Evolutionary conservation across 306 rosid species (phyloP), one percentile per base, ranked within the genome.

Genomic region (Castanea mollissima): DNA sequence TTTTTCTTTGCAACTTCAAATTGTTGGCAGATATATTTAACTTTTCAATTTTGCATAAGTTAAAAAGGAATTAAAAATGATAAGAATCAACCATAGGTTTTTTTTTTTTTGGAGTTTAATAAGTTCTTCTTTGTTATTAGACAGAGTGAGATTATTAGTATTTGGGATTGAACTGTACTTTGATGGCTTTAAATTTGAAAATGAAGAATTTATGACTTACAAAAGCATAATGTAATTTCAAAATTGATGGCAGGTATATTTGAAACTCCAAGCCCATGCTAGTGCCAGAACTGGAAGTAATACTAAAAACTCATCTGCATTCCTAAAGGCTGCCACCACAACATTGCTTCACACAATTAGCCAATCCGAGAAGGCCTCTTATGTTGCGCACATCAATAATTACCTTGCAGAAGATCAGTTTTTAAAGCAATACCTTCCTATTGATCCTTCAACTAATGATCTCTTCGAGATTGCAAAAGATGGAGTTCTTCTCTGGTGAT

Each of bases 271-370:
- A 82, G 88, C 90, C 74, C 92, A 87, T 78, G 97, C 90, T 46
- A 92, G 74, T 83, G 88, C 91, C 16, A 91, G 92, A 85, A 83
- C 87, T 14, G 99, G 90, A 69, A 89, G 89, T 82, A 88, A 86
- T 78, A 88, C 92, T 14, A 93, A 90, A 87, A 88, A 88, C 82
- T 93, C 98, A 1, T 91, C 97, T 1, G 98, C 98, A 58, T 95
- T 95, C 76, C 96, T 95, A 65, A 95, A 95, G 85, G 92, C 95
- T 35, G 97, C 97, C 23, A 95, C 99, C 80, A 95, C 99, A 20
- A 95, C 98, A 63, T 84, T 95, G 89, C 99, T 95, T 80, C 99
- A 95, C 87, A 95, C 99, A 10, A 95, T 95, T 77, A 95, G 99
- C 57, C 98, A 95, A 90, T 90, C 99, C 10, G 99, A 95, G 92